Evolutionary conservation across 495 filamentous ascomycete genomes (phyloP).

Genomic region (Pseudoneurospora amorphoporcata): DNA sequence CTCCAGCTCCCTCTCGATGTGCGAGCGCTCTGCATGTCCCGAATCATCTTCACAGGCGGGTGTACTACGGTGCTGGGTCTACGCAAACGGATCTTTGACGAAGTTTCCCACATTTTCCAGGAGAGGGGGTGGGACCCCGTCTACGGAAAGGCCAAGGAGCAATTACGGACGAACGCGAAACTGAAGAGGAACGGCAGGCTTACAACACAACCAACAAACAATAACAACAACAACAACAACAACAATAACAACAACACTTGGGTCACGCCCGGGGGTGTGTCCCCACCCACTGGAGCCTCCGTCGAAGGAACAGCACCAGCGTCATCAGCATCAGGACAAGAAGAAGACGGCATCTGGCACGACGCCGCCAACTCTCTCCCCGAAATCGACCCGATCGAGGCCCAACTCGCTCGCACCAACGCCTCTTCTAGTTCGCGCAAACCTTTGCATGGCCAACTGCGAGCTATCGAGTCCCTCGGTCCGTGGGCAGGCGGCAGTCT

Average conservation of each 20-base stretch:
- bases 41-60: constrained; percentile 80
- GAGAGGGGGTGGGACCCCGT: constrained; percentile 69
- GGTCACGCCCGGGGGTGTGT: not conserved
- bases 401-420: constrained; percentile 33
- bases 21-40: constrained; percentile 75
- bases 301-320: not conserved
- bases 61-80: constrained; percentile 72
- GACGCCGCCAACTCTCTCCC: constrained; percentile 36
- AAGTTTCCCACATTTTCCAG: constrained; percentile 54
- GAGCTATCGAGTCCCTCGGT: constrained; percentile 73
- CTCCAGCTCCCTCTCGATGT: constrained; percentile 70
- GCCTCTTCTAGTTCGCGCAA: not conserved
- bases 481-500: constrained; percentile 85
- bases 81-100: constrained; percentile 65
- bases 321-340: not conserved
- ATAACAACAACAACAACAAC: not conserved
- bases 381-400: constrained; percentile 54
- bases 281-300: not conserved
- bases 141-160: constrained; percentile 48
- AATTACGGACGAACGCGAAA: constrained; percentile 43
- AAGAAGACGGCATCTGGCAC: constrained; percentile 23
- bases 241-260: not conserved
- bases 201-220: constrained; percentile 5
- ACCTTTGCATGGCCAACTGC: constrained; percentile 45
- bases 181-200: constrained; percentile 27